A percentile compares a stretch with the other conserved stretches of the same genome.
Evolutionary conservation across 139 green algal genomes (phyloP).

Genomic region (Tetradesmus lagerheimii): DNA sequence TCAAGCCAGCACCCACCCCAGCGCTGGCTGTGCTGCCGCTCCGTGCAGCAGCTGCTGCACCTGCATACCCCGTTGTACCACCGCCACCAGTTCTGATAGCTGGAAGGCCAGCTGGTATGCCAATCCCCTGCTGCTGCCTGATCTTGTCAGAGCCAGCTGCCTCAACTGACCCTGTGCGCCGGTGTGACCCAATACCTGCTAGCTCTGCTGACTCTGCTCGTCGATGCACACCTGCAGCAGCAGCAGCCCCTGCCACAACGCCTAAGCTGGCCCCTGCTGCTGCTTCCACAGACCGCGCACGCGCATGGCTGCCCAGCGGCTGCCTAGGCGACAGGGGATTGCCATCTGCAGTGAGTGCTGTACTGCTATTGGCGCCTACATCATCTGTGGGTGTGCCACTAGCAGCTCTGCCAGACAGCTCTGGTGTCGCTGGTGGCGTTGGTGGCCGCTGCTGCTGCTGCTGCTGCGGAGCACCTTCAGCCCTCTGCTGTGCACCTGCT

Average conservation of each 20-base stretch:
- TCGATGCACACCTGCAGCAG: background rate
- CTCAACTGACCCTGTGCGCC: background rate
- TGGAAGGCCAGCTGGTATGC: background rate
- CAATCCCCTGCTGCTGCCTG: background rate
- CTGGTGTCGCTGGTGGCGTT: constrained; percentile 16
- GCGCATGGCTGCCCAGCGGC: background rate
- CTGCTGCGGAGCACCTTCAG: background rate
- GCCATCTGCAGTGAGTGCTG: no score
- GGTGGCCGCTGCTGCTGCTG: background rate
- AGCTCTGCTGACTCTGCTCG: background rate
- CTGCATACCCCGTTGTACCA: background rate
- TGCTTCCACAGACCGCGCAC: background rate
- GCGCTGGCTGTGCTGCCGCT: background rate
- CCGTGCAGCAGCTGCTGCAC: background rate
- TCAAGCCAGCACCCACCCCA: background rate
- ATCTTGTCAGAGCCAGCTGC: background rate
- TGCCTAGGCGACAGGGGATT: constrained; percentile 1
- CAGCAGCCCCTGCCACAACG: background rate
- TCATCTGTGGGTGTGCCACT: background rate
- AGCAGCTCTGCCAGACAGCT: background rate
- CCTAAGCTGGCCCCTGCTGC: background rate
- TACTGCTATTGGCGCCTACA: background rate
- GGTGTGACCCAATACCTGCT: background rate
- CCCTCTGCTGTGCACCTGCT: background rate
- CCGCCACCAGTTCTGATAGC: background rate